phyloP scores from a whole-genome alignment of 2,329 filamentous ascomycete genomes.

The Allantophomopsis cytisporea region DNA sequence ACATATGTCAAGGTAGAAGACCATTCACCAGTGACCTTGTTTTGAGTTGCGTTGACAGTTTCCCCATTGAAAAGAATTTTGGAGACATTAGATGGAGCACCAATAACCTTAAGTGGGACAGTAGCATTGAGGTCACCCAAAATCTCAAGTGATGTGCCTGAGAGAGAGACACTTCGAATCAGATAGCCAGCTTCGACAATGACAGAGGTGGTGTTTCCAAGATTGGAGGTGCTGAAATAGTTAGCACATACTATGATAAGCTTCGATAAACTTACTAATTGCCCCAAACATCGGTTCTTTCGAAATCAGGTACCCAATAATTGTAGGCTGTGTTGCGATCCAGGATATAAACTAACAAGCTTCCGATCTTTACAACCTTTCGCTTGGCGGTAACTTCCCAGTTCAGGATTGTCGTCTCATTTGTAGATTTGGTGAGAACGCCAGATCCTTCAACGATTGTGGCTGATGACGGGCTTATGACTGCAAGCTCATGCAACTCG shows the following conservation, averaged over 20 bases:
- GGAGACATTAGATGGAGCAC: slow-evolving; percentile 37
- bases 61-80: slow-evolving; percentile 48
- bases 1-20: slow-evolving; percentile 34
- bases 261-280: slow-evolving; percentile 12
- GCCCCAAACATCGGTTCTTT: slow-evolving; percentile 20
- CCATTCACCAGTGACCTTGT: slow-evolving; percentile 33
- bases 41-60: slow-evolving; percentile 19
- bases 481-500: slow-evolving; percentile 49
- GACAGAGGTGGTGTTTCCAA: slow-evolving; percentile 27
- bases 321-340: slow-evolving; percentile 55
- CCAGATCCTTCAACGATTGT: slow-evolving; percentile 15
- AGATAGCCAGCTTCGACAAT: slow-evolving; percentile 54
- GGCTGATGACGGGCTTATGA: slow-evolving; percentile 22
- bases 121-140: slow-evolving; percentile 63
- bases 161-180: slow-evolving; percentile 41
- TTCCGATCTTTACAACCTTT: slow-evolving; percentile 33
- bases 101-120: slow-evolving; percentile 53
- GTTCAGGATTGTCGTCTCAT: slow-evolving; percentile 31
- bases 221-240: slow-evolving; percentile 11
- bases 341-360: slow-evolving; percentile 18
- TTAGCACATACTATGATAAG: not conserved
- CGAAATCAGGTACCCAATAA: slow-evolving; percentile 51
- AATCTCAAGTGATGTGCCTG: slow-evolving; percentile 42
- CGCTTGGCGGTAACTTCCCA: slow-evolving; percentile 41
- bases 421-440: slow-evolving; percentile 19